Base-by-base conservation (phyloP, 345 rosid genomes). In the Chamaenerion angustifolium region DNA sequence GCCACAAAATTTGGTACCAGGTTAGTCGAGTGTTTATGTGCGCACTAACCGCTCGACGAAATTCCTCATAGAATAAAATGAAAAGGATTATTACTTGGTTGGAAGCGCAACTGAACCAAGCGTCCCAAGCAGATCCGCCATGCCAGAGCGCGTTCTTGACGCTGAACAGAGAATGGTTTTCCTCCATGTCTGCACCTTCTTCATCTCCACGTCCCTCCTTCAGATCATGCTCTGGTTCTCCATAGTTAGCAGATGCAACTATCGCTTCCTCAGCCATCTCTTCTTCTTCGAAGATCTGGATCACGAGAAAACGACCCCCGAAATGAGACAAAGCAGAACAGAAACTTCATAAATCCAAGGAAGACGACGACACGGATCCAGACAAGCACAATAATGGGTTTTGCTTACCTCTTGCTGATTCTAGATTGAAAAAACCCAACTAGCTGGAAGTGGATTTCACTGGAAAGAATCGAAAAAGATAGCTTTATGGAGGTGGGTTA, bases 81-180 rank as follows among this genome's bases (percentile, higher is more conserved):
- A 48, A 4, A 14, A n/a, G 52, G 23, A 16, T 16, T 42, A 11
- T 48, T 68, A 85, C 98, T 62, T 90, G 98, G 71, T 92, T 92
- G 52, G 98, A 92, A 57, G 98, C 88, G 42, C 96, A 92, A 44
- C 96, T 87, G 81, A 92, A 92, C 99, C 99, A 92, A 43, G 99
- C 99, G 62, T 92, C 99, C 99, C 99, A 92, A 49, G 65, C 83
- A 1, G 99, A 92, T 56, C 99, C 99, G 31, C 99, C 99, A 40
- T 92, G 99, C 99, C 99, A 92, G 25, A 92, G 79, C 52, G 79
- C 12, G 70, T 55, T 82, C 65, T 81, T 92, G 57, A 92, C 58
- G 45, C 64, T 61, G 11, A 82, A 70, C 56, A 76, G 25, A 12
- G 92, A 71, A 47, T 70, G 72, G 16, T 66, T 44, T 42, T 68